A percentile compares a stretch with the other conserved stretches of the same genome.
Evolutionary conservation across 73 alveolate genomes (phyloP).

Genomic region (Stentor roeselii): DNA sequence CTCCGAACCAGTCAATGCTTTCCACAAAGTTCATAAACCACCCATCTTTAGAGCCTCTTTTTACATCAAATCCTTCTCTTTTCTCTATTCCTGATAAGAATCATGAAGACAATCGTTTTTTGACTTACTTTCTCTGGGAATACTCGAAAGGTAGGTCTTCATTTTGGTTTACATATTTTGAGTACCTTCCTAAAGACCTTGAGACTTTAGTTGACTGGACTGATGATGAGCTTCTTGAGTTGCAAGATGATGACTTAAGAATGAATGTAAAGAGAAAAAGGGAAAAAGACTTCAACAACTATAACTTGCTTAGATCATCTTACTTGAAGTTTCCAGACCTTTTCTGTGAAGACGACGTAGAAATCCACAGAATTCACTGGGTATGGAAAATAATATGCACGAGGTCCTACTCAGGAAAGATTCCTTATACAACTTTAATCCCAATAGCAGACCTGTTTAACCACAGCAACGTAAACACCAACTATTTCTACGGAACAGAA

Average conservation of each 20-base stretch:
- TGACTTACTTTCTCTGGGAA: conserved; percentile 12
- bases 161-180: conserved; percentile 15
- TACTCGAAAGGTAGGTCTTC: conserved; percentile 10
- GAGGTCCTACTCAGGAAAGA: neutral
- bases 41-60: neutral
- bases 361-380: conserved; percentile 19
- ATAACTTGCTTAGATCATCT: neutral
- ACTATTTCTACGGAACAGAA: conserved; percentile 13
- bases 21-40: neutral
- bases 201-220: conserved; percentile 22
- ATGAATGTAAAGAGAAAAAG: neutral
- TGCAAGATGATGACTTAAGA: neutral
- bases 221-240: conserved; percentile 20
- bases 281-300: neutral
- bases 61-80: neutral
- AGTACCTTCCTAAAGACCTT: conserved; percentile 16
- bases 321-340: neutral
- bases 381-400: conserved; percentile 9
- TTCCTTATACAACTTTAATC: conserved; percentile 16
- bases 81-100: neutral
- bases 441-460: conserved; percentile 27
- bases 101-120: neutral
- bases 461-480: conserved; percentile 14
- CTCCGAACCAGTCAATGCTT: neutral
- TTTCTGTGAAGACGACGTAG: conserved; percentile 6